Evolutionary conservation across 805 yeast species (phyloP).

Genomic region (Sugiyamaella qingdaonensis): DNA sequence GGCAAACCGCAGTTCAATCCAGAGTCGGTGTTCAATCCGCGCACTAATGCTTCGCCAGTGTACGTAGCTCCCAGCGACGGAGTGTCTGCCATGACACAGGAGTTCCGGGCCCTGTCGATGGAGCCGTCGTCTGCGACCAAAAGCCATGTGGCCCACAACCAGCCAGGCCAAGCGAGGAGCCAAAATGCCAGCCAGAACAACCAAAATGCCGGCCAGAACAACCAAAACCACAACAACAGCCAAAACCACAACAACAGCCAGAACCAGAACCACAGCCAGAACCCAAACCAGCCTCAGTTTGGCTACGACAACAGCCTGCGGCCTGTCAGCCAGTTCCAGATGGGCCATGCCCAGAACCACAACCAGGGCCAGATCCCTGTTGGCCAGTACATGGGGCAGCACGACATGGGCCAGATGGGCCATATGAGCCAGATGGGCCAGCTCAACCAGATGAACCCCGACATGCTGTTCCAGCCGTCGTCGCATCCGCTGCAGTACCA

Average conservation of each 20-base stretch:
- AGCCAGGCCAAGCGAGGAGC: not conserved
- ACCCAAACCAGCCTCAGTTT: not conserved
- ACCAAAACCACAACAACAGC: not conserved
- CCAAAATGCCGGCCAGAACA: not conserved
- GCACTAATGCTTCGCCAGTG: not conserved
- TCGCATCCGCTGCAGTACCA: slow-evolving; percentile 61
- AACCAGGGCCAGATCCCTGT: too few species aligned
- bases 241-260: not conserved
- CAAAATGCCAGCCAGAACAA: not conserved
- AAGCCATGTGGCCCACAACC: too few species aligned
- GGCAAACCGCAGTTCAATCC: slow-evolving; percentile 15
- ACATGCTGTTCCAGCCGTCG: slow-evolving; percentile 23
- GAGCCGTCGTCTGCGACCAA: not conserved
- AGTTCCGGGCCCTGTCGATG: slow-evolving; percentile 7
- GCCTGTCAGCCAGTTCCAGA: too few species aligned
- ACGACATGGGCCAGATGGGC: not conserved
- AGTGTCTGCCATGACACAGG: slow-evolving; percentile 1
- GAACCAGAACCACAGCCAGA: not conserved
- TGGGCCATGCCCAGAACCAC: too few species aligned
- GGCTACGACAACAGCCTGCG: too few species aligned
- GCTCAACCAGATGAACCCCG: not conserved
- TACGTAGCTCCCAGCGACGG: not conserved
- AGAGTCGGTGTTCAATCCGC: slow-evolving; percentile 16
- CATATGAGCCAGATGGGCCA: not conserved
- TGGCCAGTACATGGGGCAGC: too few species aligned